Base-by-base conservation (phyloP, 345 rosid genomes). In the Populus nigra region DNA sequence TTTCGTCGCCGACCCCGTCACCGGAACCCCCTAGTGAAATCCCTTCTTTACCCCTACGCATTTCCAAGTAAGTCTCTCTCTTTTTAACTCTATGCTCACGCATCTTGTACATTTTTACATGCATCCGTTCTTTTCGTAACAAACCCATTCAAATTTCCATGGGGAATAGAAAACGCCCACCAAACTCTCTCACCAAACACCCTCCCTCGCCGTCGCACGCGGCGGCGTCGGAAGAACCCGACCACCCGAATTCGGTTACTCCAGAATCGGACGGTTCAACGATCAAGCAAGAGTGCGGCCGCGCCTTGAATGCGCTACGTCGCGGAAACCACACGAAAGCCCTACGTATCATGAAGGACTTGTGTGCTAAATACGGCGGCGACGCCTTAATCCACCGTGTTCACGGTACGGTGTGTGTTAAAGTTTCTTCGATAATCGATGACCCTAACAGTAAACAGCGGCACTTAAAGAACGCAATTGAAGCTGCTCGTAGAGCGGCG, bases 291-390 rank as follows among this genome's bases (percentile, higher is more conserved):
- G 98, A 96, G 77, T 93, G 95, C 83, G 97, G 93, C 83, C 91
- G 94, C 65, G 97, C 99, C 61, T 86, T 92, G 18, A 89, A 83
- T 35, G 88, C 98, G 23, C 88, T 93, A 25, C 95, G 90, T 76
- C 86, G 95, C 1, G 99, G 99, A 27, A 93, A 93, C 85, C 92
- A 93, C 84, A 91, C 78, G 69, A 93, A 91, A 80, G 97, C 98
- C 75, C 83, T 92, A 43, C 89, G 97, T 63, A 88, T 92, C 11
- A 92, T 96, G 91, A 96, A 92, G 85, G 95, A 92, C n/a, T 86
- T 87, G 1, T 87, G 89, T 71, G 45, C 86, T 7, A 89, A 87
- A 39, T 88, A 92, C 68, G 92, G 74, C 2, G 68, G 89, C 82
- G 71, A 76, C 87, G 94, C 97, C 47, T 83, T 93, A 65, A 73